Percentiles rank a stretch among this genome's conserved stretches.
Evolutionary conservation across 495 filamentous ascomycete species (phyloP).

Genomic region (Penicillium cataractarum): DNA sequence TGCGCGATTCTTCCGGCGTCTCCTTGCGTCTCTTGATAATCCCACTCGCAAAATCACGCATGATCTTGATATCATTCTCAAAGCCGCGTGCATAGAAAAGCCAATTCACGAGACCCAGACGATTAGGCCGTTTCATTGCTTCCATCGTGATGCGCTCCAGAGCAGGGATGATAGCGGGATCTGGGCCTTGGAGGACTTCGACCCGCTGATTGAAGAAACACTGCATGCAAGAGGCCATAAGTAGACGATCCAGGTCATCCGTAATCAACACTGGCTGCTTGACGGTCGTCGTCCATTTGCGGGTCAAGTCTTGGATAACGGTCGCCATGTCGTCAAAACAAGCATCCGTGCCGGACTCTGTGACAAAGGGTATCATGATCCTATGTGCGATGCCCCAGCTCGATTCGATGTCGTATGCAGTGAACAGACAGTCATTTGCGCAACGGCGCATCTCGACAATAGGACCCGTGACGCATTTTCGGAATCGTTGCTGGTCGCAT

Average conservation of each 20-base stretch:
- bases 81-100: conserved; percentile 53
- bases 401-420: conserved; percentile 61
- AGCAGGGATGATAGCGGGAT: conserved; percentile 37
- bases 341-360: conserved; percentile 36
- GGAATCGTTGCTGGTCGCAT: conserved; percentile 72
- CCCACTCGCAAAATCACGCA: conserved; percentile 61
- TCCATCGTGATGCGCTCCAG: conserved; percentile 48
- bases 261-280: conserved; percentile 59
- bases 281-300: conserved; percentile 64
- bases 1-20: conserved; percentile 52
- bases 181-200: conserved; percentile 26
- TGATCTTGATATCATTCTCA: conserved; percentile 55
- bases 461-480: conserved; percentile 61
- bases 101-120: conserved; percentile 46
- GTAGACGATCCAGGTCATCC: conserved; percentile 73
- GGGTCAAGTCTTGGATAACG: conserved; percentile 64
- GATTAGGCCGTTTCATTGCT: conserved; percentile 42
- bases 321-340: conserved; percentile 63
- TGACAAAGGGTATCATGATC: conserved; percentile 54
- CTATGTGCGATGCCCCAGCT: conserved; percentile 77
- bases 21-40: conserved; percentile 58
- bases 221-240: conserved; percentile 70
- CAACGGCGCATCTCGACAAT: conserved; percentile 65
- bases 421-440: conserved; percentile 73
- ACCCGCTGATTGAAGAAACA: conserved; percentile 56